A percentile compares a stretch with the other conserved stretches of the same genome.
Evolutionary conservation across 306 rosid species (phyloP).

Genomic region (Cucurbita moschata): DNA sequence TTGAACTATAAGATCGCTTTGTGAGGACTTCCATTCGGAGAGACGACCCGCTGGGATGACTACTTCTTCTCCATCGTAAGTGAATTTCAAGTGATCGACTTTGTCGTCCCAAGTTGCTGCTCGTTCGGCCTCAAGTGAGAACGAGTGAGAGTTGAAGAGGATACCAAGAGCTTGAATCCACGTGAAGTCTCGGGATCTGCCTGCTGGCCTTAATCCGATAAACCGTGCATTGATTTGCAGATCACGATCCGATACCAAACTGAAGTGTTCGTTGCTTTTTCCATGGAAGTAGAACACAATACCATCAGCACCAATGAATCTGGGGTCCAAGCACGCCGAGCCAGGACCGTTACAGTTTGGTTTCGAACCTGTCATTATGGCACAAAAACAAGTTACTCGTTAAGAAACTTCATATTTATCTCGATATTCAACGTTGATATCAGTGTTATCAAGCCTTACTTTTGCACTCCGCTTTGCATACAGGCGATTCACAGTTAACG

Average conservation of each 20-base stretch:
- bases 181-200: slow-evolving; percentile 48
- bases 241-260: slow-evolving; percentile 45
- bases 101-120: slow-evolving; percentile 37
- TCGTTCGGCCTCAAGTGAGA: slow-evolving; percentile 45
- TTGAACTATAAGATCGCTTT: slow-evolving; percentile 29
- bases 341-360: slow-evolving; percentile 63
- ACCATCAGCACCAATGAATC: slow-evolving; percentile 75
- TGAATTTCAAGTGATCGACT: slow-evolving; percentile 39
- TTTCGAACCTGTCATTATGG: slow-evolving; percentile 29
- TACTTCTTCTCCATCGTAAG: slow-evolving; percentile 31
- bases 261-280: slow-evolving; percentile 46
- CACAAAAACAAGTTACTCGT: background rate
- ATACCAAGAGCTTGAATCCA: slow-evolving; percentile 83
- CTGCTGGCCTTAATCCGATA: slow-evolving; percentile 56
- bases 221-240: slow-evolving; percentile 68
- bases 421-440: background rate
- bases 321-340: slow-evolving; percentile 77
- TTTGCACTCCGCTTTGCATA: slow-evolving; percentile 61
- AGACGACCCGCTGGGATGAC: slow-evolving; percentile 34
- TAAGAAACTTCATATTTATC: background rate
- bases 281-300: slow-evolving; percentile 83
- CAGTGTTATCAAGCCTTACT: slow-evolving; percentile 23
- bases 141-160: slow-evolving; percentile 33
- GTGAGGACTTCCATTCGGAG: slow-evolving; percentile 32
- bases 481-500: slow-evolving; percentile 52